phyloP scores from a whole-genome alignment of 306 rosid species.

The Cucurbita argyrosperma region DNA sequence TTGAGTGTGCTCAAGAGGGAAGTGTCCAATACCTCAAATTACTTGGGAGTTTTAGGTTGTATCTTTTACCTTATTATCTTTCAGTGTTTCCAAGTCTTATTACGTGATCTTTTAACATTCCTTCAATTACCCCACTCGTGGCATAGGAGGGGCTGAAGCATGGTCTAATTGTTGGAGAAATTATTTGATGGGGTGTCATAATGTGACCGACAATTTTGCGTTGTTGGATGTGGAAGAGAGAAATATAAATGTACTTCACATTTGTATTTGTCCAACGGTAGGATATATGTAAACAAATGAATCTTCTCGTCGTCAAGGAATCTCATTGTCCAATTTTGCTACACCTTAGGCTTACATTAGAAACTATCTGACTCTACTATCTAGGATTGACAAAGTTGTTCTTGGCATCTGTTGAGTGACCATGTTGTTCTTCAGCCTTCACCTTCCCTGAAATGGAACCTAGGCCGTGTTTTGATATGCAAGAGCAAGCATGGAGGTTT shows the following conservation, averaged over 20 bases:
- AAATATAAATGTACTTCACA: no score
- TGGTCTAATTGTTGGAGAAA: no score
- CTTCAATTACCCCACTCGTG: neutral
- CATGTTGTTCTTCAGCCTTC: slow-evolving; percentile 63
- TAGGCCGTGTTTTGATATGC: slow-evolving; percentile 72
- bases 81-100: neutral
- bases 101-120: neutral
- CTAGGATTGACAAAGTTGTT: slow-evolving; percentile 91
- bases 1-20: neutral
- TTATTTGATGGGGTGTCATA: no score
- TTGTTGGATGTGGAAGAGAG: no score
- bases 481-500: slow-evolving; percentile 14
- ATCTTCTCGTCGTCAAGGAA: slow-evolving; percentile 94
- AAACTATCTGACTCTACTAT: slow-evolving; percentile 42
- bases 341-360: slow-evolving; percentile 83
- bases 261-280: neutral
- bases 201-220: no score
- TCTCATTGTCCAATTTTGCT: slow-evolving; percentile 72
- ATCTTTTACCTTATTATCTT: neutral
- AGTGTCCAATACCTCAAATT: neutral
- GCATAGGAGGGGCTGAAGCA: neutral
- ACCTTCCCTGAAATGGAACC: slow-evolving; percentile 87
- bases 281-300: slow-evolving; percentile 23
- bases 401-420: slow-evolving; percentile 85
- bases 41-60: neutral